Base-by-base conservation (phyloP, 2,329 filamentous ascomycete species). In the Chaetomiaceae sp. region DNA sequence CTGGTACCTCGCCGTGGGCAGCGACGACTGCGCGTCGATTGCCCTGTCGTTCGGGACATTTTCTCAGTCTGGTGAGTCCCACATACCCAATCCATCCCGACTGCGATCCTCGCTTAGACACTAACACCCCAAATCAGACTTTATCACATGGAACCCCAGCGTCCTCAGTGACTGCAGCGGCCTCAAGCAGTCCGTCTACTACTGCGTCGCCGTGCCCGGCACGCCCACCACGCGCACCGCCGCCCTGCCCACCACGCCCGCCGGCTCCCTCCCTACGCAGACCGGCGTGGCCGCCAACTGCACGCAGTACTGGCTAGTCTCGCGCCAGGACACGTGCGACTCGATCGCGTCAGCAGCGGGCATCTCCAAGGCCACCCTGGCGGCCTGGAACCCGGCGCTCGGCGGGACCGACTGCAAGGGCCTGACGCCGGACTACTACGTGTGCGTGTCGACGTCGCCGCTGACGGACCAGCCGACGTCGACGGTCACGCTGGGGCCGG, bases 221-320 rank as follows among this genome's bases (percentile, higher is more conserved):
- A 50, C 47, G 14, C 47, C 47, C 20, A 37, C 31, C 7, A 43
- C 47, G 1, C 38, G 47, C 22, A 50, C 38, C 29, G 29, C 19
- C 3, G 19, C 47, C 5, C 14, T 31, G 4, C 47, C 38, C 29
- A 34, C 47, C 2, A 17, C 38, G 2, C 47, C 37, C 3, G 5
- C 25, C 12, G 47, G 37, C n/a, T 23, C 25, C 7, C 27, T 15
- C 8, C 47, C 47, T 3, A 49, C 47, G 1, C 47, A 49, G 11
- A 17, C 14, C 14, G 47, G 47, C 27, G n/a, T 49, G 14, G 20
- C 20, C 5, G 12, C 38, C 15, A 42, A 54, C 29, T 64, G 61
- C 51, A 45, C 43, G 17, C 17, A 20, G 15, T 63, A 56, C 62
- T 62, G 61, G 54, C 29, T 59, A 22, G 48, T 54, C 15, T 51